Conservation (phyloP, 2,329 filamentous ascomycete genomes). For the Lizonia empirigonia region DNA sequence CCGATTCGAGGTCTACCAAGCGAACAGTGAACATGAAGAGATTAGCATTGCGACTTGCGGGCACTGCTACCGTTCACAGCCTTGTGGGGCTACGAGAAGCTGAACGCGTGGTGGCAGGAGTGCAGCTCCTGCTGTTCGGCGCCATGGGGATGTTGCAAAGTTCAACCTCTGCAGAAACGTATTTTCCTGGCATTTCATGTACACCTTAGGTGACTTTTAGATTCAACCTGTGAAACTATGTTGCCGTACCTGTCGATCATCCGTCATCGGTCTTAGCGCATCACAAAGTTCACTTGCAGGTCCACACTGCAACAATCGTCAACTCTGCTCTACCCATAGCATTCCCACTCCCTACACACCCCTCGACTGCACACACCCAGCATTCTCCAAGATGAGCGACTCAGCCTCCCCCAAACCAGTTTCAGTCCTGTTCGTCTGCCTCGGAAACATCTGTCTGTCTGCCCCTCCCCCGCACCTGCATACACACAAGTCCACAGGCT, state of each 20-base stretch:
- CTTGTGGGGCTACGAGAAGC: constrained; percentile 4
- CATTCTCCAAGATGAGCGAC: constrained; percentile 13
- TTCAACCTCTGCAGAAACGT: too few species aligned
- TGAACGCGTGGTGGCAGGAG: neutral
- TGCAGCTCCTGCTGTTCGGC: neutral
- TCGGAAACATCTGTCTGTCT: constrained; percentile 85
- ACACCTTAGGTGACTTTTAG: too few species aligned
- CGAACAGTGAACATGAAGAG: constrained; percentile 1
- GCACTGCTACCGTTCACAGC: constrained; percentile 6
- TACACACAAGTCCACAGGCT: neutral
- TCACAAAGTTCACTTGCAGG: neutral
- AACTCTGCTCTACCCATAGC: neutral
- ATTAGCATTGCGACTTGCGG: constrained; percentile 1
- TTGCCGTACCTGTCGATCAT: constrained; percentile 15
- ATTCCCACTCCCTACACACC: too few species aligned
- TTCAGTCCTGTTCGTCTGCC: constrained; percentile 90
- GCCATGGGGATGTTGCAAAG: too few species aligned
- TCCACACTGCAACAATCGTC: neutral
- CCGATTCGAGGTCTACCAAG: constrained; percentile 9
- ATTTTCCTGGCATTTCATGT: too few species aligned
- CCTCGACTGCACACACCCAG: neutral
- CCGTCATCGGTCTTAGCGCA: constrained; percentile 6
- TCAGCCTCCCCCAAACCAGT: constrained; percentile 47
- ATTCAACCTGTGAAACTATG: too few species aligned
- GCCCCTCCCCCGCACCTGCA: neutral